Percentiles rank a stretch among this genome's conserved stretches.
These are phyloP conservation scores for Berkeleyomyces rouxiae DNA, from an alignment of 2,329 filamentous ascomycete species.

Conservation along the genomic window DNA sequence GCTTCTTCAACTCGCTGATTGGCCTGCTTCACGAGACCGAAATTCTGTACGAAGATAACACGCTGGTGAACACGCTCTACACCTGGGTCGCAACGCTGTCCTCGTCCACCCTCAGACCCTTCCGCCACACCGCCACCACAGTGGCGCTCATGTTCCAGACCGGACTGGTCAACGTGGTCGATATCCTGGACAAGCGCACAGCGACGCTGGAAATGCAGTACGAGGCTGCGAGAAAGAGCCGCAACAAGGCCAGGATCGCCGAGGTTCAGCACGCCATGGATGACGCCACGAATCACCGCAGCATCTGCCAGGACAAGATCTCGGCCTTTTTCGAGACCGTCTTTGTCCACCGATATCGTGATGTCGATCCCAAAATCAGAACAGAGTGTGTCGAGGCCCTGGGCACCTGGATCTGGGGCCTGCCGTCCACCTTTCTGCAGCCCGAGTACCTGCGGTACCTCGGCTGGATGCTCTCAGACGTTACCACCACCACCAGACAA, in stretches of 20 bases:
- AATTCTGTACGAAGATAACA: conserved; percentile 57
- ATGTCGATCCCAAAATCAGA: conserved; percentile 78
- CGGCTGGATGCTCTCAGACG: conserved; percentile 87
- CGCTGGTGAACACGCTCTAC: conserved; percentile 74
- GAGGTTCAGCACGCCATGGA: conserved; percentile 57
- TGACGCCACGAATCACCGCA: conserved; percentile 52
- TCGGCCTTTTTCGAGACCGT: conserved; percentile 82
- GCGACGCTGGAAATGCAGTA: conserved; percentile 64
- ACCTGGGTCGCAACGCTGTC: conserved; percentile 87
- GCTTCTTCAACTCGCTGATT: conserved; percentile 65
- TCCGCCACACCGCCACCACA: conserved; percentile 84
- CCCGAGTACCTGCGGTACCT: conserved; percentile 82
- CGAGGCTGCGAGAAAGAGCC: conserved; percentile 53
- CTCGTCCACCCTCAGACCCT: conserved; percentile 70
- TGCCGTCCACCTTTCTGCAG: conserved; percentile 80
- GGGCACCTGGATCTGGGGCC: conserved; percentile 70
- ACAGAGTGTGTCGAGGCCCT: conserved; percentile 77
- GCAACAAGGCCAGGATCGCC: conserved; percentile 63
- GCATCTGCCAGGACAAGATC: conserved; percentile 53
- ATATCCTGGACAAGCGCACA: conserved; percentile 52
- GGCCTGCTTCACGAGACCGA: conserved; percentile 67
- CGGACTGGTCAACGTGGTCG: conserved; percentile 57
- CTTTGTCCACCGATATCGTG: conserved; percentile 89
- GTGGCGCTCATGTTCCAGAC: conserved; percentile 66
- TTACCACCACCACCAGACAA: conserved; percentile 53